Base-by-base conservation (phyloP, 2,329 filamentous ascomycete species). In the Cytospora chrysosperma region DNA sequence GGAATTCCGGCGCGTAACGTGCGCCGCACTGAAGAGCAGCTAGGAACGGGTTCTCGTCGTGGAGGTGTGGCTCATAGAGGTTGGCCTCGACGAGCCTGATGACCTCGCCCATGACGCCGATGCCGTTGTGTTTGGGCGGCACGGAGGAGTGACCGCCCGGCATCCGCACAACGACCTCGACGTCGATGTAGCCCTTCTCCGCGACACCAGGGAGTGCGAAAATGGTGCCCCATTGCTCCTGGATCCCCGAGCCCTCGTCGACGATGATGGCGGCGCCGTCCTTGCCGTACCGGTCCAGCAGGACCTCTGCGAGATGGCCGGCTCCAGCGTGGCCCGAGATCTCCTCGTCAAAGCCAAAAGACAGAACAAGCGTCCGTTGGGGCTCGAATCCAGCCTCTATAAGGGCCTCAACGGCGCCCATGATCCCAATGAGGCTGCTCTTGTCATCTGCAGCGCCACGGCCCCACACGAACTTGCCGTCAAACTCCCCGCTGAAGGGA, bases 331-430 rank as follows among this genome's bases (percentile, higher is more conserved):
- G 64, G 2, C 84, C 85, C 1, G 79, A 82, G 51, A 82, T 81
- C 71, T 88, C 86, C 71, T 89, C 86, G 68, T 89, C 86, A 62
- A 87, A 88, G 5, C 86, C 86, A 67, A 88, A 86, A 0, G 84
- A 82, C 1, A 88, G 69, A 8, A 89, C 73, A 4, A 88, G 68
- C 0, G 84, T 85, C 13, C 86, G 78, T 58, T 77, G 77, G 3
- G 86, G 86, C 47, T 72, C 68, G 70, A 85, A 88, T 3, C 75
- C 76, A 28, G 79, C 79, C 7, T 78, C 74, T 5, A 88, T 73
- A 3, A 89, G 78, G 7, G 82, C 74, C 69, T 88, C 85, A 19
- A 85, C 70, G 1, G 83, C 79, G 32, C 85, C 82, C 65, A 88
- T 70, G 26, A 85, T 79, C 2, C 79, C 84, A 55, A 87, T 80